phyloP scores from a whole-genome alignment of 2,329 filamentous ascomycete species.

The Orbilia brochopaga region DNA sequence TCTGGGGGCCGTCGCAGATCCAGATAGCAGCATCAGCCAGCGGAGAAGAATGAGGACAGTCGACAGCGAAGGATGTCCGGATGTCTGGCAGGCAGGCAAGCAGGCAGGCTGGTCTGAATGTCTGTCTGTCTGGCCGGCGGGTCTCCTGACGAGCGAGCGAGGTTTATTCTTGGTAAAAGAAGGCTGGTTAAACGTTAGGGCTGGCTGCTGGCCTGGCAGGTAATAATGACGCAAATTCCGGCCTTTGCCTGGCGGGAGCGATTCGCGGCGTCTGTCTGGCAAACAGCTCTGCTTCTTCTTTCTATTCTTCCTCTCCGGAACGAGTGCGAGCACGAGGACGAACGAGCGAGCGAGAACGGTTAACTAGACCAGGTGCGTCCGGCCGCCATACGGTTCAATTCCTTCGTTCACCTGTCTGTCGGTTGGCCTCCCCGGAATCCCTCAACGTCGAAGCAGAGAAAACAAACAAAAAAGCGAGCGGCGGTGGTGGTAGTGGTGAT shows the following conservation, averaged over 20 bases:
- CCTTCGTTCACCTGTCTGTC: not conserved
- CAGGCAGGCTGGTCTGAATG: no score
- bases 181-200: not conserved
- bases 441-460: not conserved
- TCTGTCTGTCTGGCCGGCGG: not conserved
- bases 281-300: not conserved
- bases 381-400: no score
- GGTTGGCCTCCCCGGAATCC: not conserved
- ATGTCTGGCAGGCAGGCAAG: no score
- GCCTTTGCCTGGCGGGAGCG: conserved; percentile 7
- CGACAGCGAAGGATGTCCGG: no score
- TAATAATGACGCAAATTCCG: conserved; percentile 51
- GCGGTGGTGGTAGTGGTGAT: not conserved
- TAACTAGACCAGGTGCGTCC: no score
- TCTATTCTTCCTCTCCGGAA: not conserved
- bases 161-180: not conserved
- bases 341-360: not conserved
- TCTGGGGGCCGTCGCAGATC: not conserved
- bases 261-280: not conserved
- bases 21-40: not conserved
- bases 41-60: not conserved
- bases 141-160: not conserved
- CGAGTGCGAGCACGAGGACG: not conserved
- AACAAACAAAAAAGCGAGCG: not conserved
- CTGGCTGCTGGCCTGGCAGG: conserved; percentile 3